These are phyloP conservation scores for Bassia scoparia DNA, from an alignment of 148 eudicot genomes.

Conservation along the genomic window DNA sequence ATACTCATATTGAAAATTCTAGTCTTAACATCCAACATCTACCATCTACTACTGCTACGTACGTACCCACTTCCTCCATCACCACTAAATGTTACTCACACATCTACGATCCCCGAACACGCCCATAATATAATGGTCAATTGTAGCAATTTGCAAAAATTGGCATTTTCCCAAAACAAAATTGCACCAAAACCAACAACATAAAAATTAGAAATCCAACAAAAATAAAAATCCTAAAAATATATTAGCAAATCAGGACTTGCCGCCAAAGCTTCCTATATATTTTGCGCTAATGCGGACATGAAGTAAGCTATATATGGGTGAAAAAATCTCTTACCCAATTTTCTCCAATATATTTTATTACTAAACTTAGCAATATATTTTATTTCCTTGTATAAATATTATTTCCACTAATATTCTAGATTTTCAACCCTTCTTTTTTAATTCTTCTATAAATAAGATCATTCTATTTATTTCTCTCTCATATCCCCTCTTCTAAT, in stretches of 20 bases:
- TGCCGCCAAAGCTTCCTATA: constrained; percentile 23
- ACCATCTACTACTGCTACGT: too few relatives aligned
- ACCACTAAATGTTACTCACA: too few relatives aligned
- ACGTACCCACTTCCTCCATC: too few relatives aligned
- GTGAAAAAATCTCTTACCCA: constrained; percentile 10
- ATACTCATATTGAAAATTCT: too few relatives aligned
- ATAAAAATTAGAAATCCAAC: background rate
- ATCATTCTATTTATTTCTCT: background rate
- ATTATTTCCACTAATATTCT: constrained; percentile 23
- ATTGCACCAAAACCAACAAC: background rate
- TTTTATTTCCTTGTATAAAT: constrained; percentile 11
- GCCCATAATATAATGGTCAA: background rate
- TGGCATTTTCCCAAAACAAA: background rate
- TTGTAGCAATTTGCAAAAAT: background rate
- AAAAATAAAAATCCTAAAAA: background rate
- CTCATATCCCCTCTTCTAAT: background rate
- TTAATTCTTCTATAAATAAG: background rate
- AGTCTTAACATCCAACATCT: too few relatives aligned
- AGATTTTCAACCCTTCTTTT: constrained; percentile 9
- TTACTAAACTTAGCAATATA: constrained; percentile 23
- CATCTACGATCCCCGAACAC: too few relatives aligned
- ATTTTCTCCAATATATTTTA: constrained; percentile 4
- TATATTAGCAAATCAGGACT: constrained; percentile 4
- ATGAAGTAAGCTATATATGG: constrained; percentile 27
- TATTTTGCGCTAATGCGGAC: constrained; percentile 23